A percentile compares a stretch with the other conserved stretches of the same genome.
phyloP scores from a whole-genome alignment of 495 filamentous ascomycete genomes.

The Penicillium chermesinum region DNA sequence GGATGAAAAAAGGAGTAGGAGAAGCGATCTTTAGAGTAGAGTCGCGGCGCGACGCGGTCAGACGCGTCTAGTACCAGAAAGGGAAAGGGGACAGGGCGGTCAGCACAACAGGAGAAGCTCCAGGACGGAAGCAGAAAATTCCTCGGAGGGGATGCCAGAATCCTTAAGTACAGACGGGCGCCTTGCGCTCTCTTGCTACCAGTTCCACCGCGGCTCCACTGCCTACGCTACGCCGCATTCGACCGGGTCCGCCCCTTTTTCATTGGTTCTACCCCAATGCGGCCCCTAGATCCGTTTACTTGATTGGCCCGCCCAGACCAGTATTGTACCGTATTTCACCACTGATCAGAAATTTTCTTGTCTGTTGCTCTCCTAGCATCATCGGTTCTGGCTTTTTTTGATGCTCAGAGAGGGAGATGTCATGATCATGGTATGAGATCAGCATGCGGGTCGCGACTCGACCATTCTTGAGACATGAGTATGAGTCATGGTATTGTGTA shows the following conservation, averaged over 20 bases:
- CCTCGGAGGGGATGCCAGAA: conserved; percentile 43
- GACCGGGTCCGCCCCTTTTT: conserved; percentile 30
- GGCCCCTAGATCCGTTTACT: neutral
- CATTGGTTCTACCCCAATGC: conserved; percentile 11
- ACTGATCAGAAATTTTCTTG: too few species aligned
- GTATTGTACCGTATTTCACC: too few species aligned
- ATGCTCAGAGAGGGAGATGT: too few species aligned
- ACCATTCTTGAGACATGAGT: neutral
- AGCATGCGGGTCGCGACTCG: too few species aligned
- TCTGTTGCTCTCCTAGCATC: neutral
- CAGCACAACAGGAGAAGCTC: conserved; percentile 29
- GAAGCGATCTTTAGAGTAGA: conserved; percentile 6
- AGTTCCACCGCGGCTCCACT: conserved; percentile 47
- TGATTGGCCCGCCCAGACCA: conserved; percentile 35
- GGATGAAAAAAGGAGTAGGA: conserved; percentile 10
- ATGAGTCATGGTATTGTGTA: neutral
- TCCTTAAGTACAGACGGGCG: conserved; percentile 48
- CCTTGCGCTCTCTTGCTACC: conserved; percentile 34
- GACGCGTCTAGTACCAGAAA: conserved; percentile 15
- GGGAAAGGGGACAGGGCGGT: conserved; percentile 13
- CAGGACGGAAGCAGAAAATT: conserved; percentile 35
- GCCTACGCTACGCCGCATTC: conserved; percentile 31
- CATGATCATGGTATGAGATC: too few species aligned
- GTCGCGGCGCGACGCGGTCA: conserved; percentile 29
- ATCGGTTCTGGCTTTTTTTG: too few species aligned